A percentile compares a stretch with the other conserved stretches of the same genome.
These are phyloP conservation scores for Sporobolomyces roseus DNA, from an alignment of 768 basidiomycete genomes.

Conservation along the genomic window DNA sequence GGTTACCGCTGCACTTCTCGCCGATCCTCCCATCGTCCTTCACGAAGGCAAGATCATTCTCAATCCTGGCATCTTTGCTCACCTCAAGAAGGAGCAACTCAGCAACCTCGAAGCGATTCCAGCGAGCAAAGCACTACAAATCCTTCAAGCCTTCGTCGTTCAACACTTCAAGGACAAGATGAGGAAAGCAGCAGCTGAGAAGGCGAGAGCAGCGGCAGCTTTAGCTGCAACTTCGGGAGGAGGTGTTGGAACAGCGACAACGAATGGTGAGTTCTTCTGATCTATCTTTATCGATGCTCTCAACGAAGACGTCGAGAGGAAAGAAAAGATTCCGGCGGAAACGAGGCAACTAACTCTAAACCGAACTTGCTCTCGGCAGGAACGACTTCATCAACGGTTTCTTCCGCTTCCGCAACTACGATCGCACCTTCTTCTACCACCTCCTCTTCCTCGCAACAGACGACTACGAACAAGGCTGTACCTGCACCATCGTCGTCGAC, in stretches of 20 bases:
- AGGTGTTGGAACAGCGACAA: background rate
- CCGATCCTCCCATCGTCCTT: constrained; percentile 64
- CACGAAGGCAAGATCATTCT: constrained; percentile 80
- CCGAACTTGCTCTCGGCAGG: constrained; percentile 2
- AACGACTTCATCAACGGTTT: background rate
- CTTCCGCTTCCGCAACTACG: background rate
- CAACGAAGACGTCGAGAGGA: background rate
- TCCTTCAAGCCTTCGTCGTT: constrained; percentile 79
- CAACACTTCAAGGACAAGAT: constrained; percentile 74
- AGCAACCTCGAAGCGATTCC: constrained; percentile 73
- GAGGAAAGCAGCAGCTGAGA: constrained; percentile 44
- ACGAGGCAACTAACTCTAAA: background rate
- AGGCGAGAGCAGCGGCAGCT: constrained; percentile 45
- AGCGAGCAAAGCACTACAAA: constrained; percentile 72
- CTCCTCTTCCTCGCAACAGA: no score
- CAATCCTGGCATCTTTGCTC: constrained; percentile 77
- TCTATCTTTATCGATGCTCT: no score
- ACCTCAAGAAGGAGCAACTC: constrained; percentile 68
- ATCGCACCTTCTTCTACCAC: background rate
- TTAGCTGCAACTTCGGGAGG: background rate
- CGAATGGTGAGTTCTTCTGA: background rate
- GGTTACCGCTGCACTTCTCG: constrained; percentile 31
- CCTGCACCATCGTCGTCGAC: no score
- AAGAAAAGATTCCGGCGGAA: background rate
- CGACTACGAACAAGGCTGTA: no score